phyloP scores from a whole-genome alignment of 2,329 filamentous ascomycete species.

The Ophiostoma angusticollis region DNA sequence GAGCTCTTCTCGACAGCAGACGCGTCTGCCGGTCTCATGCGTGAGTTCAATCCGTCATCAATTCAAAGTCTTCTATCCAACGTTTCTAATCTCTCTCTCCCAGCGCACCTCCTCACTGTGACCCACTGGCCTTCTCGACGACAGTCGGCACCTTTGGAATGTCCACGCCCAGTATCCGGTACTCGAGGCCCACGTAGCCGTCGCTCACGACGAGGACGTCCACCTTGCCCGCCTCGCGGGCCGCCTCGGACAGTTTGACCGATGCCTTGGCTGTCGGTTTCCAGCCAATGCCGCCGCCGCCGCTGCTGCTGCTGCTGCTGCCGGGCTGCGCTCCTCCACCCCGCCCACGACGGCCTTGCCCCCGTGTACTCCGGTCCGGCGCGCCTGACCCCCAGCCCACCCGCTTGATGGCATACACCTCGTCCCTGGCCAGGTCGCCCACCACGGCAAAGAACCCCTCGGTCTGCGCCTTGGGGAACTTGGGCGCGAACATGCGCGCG shows the following conservation, averaged over 20 bases:
- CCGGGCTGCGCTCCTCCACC: neutral
- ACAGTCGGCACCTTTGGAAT: constrained; percentile 38
- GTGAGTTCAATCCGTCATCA: no score
- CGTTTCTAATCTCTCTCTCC: no score
- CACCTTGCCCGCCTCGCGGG: constrained; percentile 43
- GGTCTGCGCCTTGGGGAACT: constrained; percentile 85
- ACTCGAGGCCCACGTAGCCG: constrained; percentile 66
- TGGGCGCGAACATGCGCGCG: constrained; percentile 69
- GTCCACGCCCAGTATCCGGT: constrained; percentile 34
- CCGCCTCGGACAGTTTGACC: constrained; percentile 46
- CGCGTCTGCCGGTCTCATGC: neutral
- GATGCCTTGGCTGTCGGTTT: constrained; percentile 40
- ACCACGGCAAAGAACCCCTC: constrained; percentile 88
- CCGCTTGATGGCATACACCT: constrained; percentile 76
- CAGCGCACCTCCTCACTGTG: neutral
- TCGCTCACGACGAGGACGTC: constrained; percentile 75
- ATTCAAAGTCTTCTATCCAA: no score
- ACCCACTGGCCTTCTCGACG: constrained; percentile 23
- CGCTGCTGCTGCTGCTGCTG: neutral
- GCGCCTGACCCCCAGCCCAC: constrained; percentile 51
- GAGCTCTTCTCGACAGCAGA: no score
- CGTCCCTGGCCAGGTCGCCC: constrained; percentile 52
- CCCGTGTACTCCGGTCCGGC: neutral
- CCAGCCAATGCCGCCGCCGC: constrained; percentile 11
- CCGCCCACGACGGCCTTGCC: neutral